Evolutionary conservation across 2,329 filamentous ascomycete species (phyloP).

Genomic region (Sclerotiophoma versabilis): DNA sequence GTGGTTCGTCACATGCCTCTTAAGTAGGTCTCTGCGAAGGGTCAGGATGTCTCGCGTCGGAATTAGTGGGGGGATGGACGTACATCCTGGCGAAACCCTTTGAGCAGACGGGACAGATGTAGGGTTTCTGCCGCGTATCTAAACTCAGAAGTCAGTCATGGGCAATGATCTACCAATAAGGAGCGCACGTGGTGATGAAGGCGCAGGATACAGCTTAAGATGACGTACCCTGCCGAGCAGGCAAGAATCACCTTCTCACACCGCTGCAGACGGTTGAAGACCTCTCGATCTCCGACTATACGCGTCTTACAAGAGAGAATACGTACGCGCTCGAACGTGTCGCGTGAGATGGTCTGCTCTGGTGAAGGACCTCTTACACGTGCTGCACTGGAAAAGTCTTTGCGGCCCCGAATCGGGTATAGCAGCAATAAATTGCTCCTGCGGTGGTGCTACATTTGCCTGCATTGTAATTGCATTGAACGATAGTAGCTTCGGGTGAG

Average conservation of each 20-base stretch:
- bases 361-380: conserved; percentile 61
- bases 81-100: conserved; percentile 57
- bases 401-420: conserved; percentile 27
- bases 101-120: conserved; percentile 54
- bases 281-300: background rate
- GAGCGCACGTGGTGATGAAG: background rate
- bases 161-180: background rate
- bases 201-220: no score
- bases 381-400: conserved; percentile 58
- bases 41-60: conserved; percentile 9
- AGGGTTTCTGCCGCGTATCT: conserved; percentile 55
- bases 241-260: background rate
- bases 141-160: conserved; percentile 20
- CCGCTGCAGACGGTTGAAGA: background rate
- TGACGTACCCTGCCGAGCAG: no score
- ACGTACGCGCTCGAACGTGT: conserved; percentile 59
- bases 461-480: conserved; percentile 28
- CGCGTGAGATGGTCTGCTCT: conserved; percentile 61
- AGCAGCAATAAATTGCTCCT: conserved; percentile 11
- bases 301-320: no score
- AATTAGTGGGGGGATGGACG: conserved; percentile 13
- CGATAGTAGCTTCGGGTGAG: conserved; percentile 26
- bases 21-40: conserved; percentile 55
- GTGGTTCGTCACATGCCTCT: conserved; percentile 58
- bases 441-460: conserved; percentile 15